Conservation (phyloP, 1,139 yeast genomes). For the Debaryomycetaceae sp. region DNA sequence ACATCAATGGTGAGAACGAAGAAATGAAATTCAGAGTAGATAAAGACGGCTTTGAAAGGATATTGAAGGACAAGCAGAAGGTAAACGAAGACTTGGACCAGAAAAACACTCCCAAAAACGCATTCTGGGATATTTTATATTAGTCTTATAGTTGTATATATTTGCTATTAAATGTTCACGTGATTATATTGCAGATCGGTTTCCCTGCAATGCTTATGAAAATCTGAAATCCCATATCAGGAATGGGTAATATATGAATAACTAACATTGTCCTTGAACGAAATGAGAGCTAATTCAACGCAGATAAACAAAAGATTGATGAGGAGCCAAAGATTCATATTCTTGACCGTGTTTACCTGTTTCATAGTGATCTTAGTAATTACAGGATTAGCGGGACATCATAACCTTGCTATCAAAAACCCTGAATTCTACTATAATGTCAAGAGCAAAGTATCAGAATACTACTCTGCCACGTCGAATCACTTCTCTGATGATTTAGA, state of each 20-base stretch:
- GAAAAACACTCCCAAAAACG: neutral
- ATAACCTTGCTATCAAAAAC: slow-evolving; percentile 8
- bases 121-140: neutral
- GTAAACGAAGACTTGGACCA: neutral
- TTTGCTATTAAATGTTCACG: too few relatives aligned
- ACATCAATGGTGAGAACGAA: neutral
- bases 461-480: neutral
- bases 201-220: too few relatives aligned
- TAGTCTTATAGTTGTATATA: neutral
- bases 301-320: neutral
- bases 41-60: neutral
- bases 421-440: slow-evolving; percentile 2
- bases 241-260: neutral
- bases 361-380: slow-evolving; percentile 21
- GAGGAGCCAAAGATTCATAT: slow-evolving; percentile 24
- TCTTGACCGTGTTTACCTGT: slow-evolving; percentile 16
- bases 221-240: neutral
- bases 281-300: neutral
- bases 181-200: too few relatives aligned
- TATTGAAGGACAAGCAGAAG: neutral
- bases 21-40: neutral
- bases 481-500: neutral
- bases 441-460: neutral
- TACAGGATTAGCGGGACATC: slow-evolving; percentile 20
- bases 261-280: neutral